phyloP scores from a whole-genome alignment of 164 flowering plant species.

The Macadamia tetraphylla region DNA sequence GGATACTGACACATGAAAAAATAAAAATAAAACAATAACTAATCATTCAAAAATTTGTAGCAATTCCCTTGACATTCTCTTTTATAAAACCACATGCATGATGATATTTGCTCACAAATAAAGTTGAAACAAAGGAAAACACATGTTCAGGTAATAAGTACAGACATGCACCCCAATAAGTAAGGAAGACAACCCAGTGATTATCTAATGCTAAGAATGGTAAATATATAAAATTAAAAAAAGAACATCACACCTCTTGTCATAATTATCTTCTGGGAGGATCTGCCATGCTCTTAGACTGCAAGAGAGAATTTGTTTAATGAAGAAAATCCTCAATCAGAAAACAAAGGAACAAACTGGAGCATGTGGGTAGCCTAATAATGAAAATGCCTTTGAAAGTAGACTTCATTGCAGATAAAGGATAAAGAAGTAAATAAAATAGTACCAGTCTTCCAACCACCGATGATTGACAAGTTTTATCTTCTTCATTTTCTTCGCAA shows the following conservation, averaged over 20 bases:
- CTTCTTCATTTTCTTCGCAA: constrained; percentile 64
- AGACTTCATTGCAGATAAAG: background rate
- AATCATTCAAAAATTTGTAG: background rate
- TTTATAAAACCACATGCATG: too few species aligned
- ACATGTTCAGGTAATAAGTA: too few species aligned
- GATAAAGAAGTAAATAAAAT: background rate
- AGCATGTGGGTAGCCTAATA: background rate
- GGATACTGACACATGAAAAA: background rate
- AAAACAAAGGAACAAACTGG: background rate
- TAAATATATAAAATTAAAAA: too few species aligned
- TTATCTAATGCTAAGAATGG: background rate
- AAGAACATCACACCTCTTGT: constrained; percentile 59
- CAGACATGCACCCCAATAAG: background rate
- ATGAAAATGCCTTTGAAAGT: background rate
- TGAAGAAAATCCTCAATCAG: background rate
- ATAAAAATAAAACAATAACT: background rate
- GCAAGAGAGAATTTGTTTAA: constrained; percentile 20
- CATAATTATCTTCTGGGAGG: constrained; percentile 69
- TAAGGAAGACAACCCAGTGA: background rate
- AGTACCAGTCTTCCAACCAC: constrained; percentile 96
- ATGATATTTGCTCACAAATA: too few species aligned
- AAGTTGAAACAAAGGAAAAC: too few species aligned
- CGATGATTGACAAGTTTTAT: constrained; percentile 85
- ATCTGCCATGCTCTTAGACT: constrained; percentile 85
- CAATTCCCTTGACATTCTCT: too few species aligned